Evolutionary conservation across 2,329 filamentous ascomycete species (phyloP).

Genomic region (Pseudodiploospora longispora): DNA sequence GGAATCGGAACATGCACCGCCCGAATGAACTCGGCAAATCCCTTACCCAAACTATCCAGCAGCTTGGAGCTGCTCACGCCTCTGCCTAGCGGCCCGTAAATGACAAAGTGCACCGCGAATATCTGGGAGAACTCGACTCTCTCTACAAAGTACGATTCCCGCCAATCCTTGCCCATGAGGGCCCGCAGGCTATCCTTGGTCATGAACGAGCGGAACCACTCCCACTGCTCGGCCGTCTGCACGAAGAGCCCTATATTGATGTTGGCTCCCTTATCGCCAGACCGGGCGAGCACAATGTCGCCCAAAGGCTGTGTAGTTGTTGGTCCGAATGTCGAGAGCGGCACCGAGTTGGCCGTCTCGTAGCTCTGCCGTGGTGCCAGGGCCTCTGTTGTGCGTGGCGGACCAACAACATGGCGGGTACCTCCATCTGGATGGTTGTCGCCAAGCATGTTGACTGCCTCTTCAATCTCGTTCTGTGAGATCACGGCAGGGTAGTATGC

Average conservation of each 20-base stretch:
- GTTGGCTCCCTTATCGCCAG: slow-evolving; percentile 35
- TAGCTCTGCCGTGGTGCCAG: slow-evolving; percentile 13
- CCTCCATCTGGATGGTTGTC: slow-evolving; percentile 1
- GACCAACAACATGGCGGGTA: slow-evolving; percentile 8
- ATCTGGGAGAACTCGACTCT: slow-evolving; percentile 38
- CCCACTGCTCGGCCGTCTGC: slow-evolving; percentile 32
- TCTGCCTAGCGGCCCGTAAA: slow-evolving; percentile 36
- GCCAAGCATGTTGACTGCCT: slow-evolving; percentile 15
- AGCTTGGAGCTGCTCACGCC: slow-evolving; percentile 39
- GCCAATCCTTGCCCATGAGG: slow-evolving; percentile 27
- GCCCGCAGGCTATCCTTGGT: slow-evolving; percentile 28
- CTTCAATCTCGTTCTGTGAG: slow-evolving; percentile 23
- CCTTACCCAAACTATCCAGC: slow-evolving; percentile 44
- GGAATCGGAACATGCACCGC: slow-evolving; percentile 16
- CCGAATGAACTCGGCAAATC: slow-evolving; percentile 41
- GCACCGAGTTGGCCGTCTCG: slow-evolving; percentile 11
- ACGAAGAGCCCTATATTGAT: slow-evolving; percentile 39
- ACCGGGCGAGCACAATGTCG: slow-evolving; percentile 21
- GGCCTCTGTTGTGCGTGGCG: slow-evolving; percentile 12
- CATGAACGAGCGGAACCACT: slow-evolving; percentile 36
- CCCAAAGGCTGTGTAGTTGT: slow-evolving; percentile 18
- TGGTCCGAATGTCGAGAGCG: slow-evolving; percentile 12
- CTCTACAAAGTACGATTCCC: slow-evolving; percentile 28
- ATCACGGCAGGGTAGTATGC: slow-evolving; percentile 17
- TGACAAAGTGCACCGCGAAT: slow-evolving; percentile 40